Base-by-base conservation (phyloP, 306 rosid genomes). In the Ochetophila trinervis region DNA sequence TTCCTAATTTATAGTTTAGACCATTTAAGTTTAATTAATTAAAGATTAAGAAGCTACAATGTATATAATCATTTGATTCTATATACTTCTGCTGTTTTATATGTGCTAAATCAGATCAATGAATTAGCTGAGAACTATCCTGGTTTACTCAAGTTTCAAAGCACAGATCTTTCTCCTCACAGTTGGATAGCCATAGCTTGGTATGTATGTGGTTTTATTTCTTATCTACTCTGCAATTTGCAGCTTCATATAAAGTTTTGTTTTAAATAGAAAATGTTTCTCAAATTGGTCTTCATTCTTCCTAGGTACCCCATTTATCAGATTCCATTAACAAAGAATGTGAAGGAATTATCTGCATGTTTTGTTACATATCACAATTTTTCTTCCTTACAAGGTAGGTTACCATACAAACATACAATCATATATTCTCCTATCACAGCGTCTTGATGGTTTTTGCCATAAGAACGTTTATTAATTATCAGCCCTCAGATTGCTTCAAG, bases 141-240 rank as follows among this genome's bases (percentile, higher is more conserved):
- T 50, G 72, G 49, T 27, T 19, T 73, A 23, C 9, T 42, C 56
- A 60, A 52, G 55, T 66, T 66, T 53, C 34, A 58, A 7, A 73
- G 67, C 72, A 8, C 49, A 47, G 63, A 73, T 45, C 62, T 66
- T 54, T 65, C 72, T 66, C 72, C 67, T 27, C 59, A 27, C 42
- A 73, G 78, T 60, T 73, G 78, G 78, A 66, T 73, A 12, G 71
- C 67, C 20, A 55, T 73, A 35, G 72, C 78, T 59, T 73, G 78
- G 78, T 73, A 65, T 40, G 72, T 66, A 4, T 15, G 32, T 27
- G 47, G 1, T 5, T 3, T 35, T 52, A 20, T 27, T 34, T 50
- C 5, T 15, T 44, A 11, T 58, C 13, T 6, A 40, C 45, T 8
- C 45, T 40, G 45, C n/a, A 40, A 40, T 40, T 40, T 40, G 15